Evolutionary conservation across 208 protist species (phyloP).

Genomic region (Trypanosoma lewisi): DNA sequence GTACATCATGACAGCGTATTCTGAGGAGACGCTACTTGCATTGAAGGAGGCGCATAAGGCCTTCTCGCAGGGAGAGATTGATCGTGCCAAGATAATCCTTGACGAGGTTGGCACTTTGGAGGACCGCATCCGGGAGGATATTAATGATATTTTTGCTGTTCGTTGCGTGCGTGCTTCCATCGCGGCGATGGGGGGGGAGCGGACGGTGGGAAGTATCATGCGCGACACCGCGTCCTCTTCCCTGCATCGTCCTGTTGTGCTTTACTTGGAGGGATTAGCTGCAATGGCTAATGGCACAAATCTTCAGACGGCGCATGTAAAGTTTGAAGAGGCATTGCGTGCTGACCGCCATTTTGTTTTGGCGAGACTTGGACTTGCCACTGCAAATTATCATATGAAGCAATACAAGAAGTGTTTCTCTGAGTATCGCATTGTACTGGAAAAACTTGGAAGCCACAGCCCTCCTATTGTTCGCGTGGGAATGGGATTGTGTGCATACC

Average conservation of each 20-base stretch:
- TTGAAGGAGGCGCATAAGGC: conserved; percentile 48
- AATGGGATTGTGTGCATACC: conserved; percentile 80
- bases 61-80: conserved; percentile 56
- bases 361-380: conserved; percentile 69
- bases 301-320: conserved; percentile 50
- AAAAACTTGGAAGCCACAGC: conserved; percentile 50
- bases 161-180: conserved; percentile 71
- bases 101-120: conserved; percentile 31
- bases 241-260: conserved; percentile 35
- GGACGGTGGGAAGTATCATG: conserved; percentile 28
- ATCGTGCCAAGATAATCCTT: conserved; percentile 42
- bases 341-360: conserved; percentile 53
- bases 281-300: conserved; percentile 52
- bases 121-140: conserved; percentile 18
- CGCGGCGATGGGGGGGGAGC: conserved; percentile 73
- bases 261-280: conserved; percentile 75
- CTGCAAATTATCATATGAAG: conserved; percentile 55
- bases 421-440: conserved; percentile 69
- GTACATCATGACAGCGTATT: conserved; percentile 5
- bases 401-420: conserved; percentile 73
- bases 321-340: conserved; percentile 60
- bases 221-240: conserved; percentile 12
- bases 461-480: conserved; percentile 79
- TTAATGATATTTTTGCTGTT: conserved; percentile 55
- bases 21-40: conserved; percentile 18